phyloP scores from a whole-genome alignment of 2,329 filamentous ascomycete genomes.

The Madurella mycetomatis region DNA sequence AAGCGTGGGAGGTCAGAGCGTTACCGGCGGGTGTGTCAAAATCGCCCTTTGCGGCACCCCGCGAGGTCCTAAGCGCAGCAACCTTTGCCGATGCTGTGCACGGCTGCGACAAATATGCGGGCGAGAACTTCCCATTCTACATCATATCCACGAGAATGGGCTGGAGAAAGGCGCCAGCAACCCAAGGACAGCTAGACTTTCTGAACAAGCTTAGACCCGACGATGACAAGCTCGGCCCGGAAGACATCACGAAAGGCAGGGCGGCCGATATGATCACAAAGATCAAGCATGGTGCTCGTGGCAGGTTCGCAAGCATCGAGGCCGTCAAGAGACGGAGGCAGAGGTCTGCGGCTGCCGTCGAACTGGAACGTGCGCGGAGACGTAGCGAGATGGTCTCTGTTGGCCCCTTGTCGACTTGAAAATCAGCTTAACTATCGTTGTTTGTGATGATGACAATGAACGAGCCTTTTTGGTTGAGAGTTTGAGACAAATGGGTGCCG shows the following conservation, averaged over 20 bases:
- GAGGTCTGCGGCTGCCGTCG: constrained; percentile 33
- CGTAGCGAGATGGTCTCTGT: constrained; percentile 51
- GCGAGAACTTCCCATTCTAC: constrained; percentile 57
- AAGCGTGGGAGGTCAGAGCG: constrained; percentile 46
- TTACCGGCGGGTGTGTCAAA: constrained; percentile 43
- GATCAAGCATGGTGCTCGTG: constrained; percentile 75
- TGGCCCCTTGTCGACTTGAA: constrained; percentile 43
- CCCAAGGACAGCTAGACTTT: constrained; percentile 61
- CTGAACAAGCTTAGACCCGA: constrained; percentile 61
- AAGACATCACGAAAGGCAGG: constrained; percentile 69
- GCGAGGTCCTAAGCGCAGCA: constrained; percentile 59
- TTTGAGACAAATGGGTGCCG: too few species aligned
- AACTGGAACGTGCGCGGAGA: constrained; percentile 38
- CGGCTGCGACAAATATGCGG: constrained; percentile 77
- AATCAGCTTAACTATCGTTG: background rate
- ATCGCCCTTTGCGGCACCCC: constrained; percentile 63
- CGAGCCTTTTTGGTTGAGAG: too few species aligned
- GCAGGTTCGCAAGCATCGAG: constrained; percentile 52
- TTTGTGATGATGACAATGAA: too few species aligned
- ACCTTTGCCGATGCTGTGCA: constrained; percentile 74
- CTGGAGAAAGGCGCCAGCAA: constrained; percentile 68
- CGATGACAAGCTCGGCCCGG: constrained; percentile 48
- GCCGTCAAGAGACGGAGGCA: constrained; percentile 48
- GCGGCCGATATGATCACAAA: constrained; percentile 92
- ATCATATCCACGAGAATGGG: constrained; percentile 62